Conservation (phyloP, 345 rosid species). For the Hirschfeldia incana region DNA sequence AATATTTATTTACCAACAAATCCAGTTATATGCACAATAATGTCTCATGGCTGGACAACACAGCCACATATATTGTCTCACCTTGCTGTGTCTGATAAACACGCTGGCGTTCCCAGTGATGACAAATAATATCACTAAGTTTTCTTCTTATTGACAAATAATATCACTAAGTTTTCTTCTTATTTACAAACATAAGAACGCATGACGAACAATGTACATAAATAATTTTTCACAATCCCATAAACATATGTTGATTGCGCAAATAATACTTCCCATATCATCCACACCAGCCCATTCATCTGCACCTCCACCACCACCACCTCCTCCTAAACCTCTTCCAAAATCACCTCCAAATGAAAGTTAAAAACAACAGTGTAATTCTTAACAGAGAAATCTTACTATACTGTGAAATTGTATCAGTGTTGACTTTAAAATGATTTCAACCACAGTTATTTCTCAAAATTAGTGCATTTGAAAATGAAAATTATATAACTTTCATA, state of each 20-base stretch:
- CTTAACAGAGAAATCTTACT: not conserved
- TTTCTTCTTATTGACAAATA: not conserved
- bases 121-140: not conserved
- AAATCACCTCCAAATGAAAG: not conserved
- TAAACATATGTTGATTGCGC: not conserved
- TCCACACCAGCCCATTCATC: not conserved
- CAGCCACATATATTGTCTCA: conserved; percentile 11
- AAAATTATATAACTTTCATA: too few species aligned
- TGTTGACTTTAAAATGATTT: not conserved
- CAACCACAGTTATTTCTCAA: too few species aligned
- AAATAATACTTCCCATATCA: not conserved
- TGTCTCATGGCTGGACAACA: not conserved
- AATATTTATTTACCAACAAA: conserved; percentile 11
- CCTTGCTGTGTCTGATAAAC: conserved; percentile 27
- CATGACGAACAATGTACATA: not conserved
- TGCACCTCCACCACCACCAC: not conserved
- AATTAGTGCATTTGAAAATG: too few species aligned
- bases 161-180: not conserved
- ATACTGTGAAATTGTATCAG: not conserved
- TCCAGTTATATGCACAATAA: conserved; percentile 17
- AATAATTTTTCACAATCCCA: not conserved
- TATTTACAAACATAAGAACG: not conserved
- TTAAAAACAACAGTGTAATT: not conserved
- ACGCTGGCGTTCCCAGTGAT: conserved; percentile 28
- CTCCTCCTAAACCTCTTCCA: not conserved